phyloP scores from a whole-genome alignment of 2,329 filamentous ascomycete genomes.

The Fusarium veterinarium region DNA sequence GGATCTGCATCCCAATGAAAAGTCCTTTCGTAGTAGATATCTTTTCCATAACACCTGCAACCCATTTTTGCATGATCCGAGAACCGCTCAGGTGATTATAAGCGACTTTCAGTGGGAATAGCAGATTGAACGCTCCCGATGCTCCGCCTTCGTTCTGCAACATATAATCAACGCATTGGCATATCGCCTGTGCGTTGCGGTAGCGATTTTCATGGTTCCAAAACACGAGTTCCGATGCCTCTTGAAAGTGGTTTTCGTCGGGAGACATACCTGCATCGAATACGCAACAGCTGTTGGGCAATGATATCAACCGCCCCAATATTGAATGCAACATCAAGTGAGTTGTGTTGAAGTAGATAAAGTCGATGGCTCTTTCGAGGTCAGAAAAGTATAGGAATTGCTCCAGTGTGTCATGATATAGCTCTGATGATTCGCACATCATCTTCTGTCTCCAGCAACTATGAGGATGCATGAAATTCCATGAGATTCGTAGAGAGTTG shows the following conservation, averaged over 20 bases:
- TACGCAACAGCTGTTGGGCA: accelerated
- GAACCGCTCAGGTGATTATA: neutral
- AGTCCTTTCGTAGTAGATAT: neutral
- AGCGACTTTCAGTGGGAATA: neutral
- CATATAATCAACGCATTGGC: neutral
- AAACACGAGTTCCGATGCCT: neutral
- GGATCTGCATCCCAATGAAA: neutral
- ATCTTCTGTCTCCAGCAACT: neutral
- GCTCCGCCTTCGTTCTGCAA: neutral
- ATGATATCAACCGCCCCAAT: neutral
- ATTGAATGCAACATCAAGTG: neutral
- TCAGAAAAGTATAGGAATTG: neutral
- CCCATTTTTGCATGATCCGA: neutral
- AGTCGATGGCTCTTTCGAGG: neutral
- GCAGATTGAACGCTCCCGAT: neutral
- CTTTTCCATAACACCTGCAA: neutral
- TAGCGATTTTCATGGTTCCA: neutral
- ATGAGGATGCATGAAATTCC: neutral
- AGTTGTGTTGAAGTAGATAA: neutral
- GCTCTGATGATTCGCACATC: too few species aligned
- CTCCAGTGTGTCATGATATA: neutral
- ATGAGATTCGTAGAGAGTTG: neutral
- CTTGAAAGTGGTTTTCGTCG: accelerated
- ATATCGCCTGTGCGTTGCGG: neutral
- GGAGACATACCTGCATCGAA: neutral